Base-by-base conservation (phyloP, 2,329 filamentous ascomycete genomes). In the Clonostachys byssicola region DNA sequence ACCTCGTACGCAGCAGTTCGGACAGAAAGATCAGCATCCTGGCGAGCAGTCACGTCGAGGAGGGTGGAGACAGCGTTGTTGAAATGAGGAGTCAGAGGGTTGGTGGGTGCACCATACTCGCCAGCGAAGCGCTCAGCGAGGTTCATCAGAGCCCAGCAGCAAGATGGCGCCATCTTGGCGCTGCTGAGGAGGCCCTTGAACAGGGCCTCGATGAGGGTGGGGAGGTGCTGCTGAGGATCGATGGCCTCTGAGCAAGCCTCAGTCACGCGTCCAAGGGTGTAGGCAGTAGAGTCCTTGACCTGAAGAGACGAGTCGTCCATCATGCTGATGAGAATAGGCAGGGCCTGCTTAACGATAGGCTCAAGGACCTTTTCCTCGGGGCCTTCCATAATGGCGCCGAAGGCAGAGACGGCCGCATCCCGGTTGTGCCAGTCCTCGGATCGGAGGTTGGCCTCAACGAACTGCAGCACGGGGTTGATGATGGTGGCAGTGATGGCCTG, bases 111-210 rank as follows among this genome's bases (percentile, higher is more conserved):
- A 44, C 89, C 89, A 47, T 85, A 79, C 47, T 96, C 92, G 49
- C 91, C 90, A 33, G 91, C 89, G 64, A 97, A 99, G 51, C 92
- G 87, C 64, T 99, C 94, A 12, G 94, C 92, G 63, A 99, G 74
- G 71, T 97, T 99, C 89, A 99, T 97, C 56, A 99, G 74, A 34
- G 94, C 92, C 94, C 95, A 96, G 74, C 94, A 99, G 83, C 94
- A 97, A 33, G 94, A 99, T 47, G 90, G 85, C 34, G 92, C 94
- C 85, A 99, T 99, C 81, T 95, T 96, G 50, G 91, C 87, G 65
- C 88, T 94, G 72, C 88, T 92, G 50, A 89, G 83, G 50, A 99
- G 79, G 44, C 92, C 94, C 56, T 85, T 83, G 74, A 99, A 99
- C 10, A 99, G 81, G 39, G 92, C 88, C 48, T 84, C 82, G 60